Percentiles rank a stretch among this genome's conserved stretches.
Conservation (phyloP, 1,284 basidiomycete genomes). For the Ceratobasidium sp. region DNA sequence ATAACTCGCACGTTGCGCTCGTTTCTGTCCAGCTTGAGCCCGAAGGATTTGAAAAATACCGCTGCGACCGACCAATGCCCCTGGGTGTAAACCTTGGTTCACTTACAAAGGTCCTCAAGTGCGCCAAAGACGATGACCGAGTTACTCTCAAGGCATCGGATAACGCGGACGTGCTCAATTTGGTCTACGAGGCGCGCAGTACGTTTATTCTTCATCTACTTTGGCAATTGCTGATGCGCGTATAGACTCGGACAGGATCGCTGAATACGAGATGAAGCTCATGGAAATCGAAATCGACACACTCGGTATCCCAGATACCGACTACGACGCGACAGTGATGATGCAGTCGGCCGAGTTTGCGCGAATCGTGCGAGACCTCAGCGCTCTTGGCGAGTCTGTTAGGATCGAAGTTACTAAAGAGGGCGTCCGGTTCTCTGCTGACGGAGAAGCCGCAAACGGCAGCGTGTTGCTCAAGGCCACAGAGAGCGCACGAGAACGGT, state of each 20-base stretch:
- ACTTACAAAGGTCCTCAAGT: constrained; percentile 96
- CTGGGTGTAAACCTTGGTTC: constrained; percentile 91
- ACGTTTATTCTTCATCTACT: constrained; percentile 55
- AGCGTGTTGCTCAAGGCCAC: constrained; percentile 87
- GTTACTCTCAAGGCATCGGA: constrained; percentile 93
- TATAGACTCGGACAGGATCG: constrained; percentile 90
- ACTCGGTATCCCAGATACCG: constrained; percentile 97
- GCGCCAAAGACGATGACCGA: constrained; percentile 96
- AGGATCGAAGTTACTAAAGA: constrained; percentile 97
- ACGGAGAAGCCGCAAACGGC: constrained; percentile 96
- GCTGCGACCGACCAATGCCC: constrained; percentile 96
- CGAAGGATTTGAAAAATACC: constrained; percentile 86
- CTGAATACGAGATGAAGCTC: constrained; percentile 99
- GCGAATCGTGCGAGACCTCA: constrained; percentile 93
- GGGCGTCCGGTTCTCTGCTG: constrained; percentile 90
- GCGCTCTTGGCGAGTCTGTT: constrained; percentile 93
- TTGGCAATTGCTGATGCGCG: constrained; percentile 42
- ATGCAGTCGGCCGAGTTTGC: constrained; percentile 91
- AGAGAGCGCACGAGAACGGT: constrained; percentile 57
- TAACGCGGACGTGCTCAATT: constrained; percentile 89
- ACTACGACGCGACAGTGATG: constrained; percentile 94
- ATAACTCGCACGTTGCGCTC: constrained; percentile 99
- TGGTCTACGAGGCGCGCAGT: constrained; percentile 95
- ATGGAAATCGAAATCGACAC: constrained; percentile 99
- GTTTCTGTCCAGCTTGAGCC: constrained; percentile 85